phyloP scores from a whole-genome alignment of 2,329 filamentous ascomycete genomes.

The Graphium sp. region DNA sequence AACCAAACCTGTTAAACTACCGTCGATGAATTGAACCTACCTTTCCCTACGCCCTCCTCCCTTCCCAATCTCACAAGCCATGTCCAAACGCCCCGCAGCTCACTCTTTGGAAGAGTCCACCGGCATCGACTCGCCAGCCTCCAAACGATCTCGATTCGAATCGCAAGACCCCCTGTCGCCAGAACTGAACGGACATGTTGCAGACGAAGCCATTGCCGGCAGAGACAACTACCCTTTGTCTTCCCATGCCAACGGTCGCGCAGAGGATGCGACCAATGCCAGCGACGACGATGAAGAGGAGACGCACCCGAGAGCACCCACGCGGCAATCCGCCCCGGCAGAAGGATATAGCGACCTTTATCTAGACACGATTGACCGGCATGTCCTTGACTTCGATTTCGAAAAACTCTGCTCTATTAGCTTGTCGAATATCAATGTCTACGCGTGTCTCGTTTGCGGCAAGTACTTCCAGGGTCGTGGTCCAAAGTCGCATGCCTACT shows the following conservation, averaged over 20 bases:
- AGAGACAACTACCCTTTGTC: conserved; percentile 8
- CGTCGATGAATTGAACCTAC: no score
- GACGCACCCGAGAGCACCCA: conserved; percentile 22
- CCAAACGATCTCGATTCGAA: conserved; percentile 36
- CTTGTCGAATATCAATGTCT: conserved; percentile 95
- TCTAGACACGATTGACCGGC: conserved; percentile 89
- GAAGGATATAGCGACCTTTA: conserved; percentile 92
- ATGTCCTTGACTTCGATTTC: conserved; percentile 93
- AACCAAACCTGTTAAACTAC: no score
- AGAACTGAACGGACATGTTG: conserved; percentile 14
- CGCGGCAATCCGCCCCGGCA: conserved; percentile 60
- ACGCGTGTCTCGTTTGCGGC: conserved; percentile 93
- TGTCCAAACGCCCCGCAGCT: conserved; percentile 37
- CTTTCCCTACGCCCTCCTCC: no score
- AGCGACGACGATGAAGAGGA: conserved; percentile 23
- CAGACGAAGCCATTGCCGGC: conserved; percentile 7
- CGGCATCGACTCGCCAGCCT: conserved; percentile 37
- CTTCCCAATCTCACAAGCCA: neutral
- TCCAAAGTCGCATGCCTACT: conserved; percentile 90
- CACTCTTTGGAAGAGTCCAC: conserved; percentile 41
- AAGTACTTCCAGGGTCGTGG: conserved; percentile 93
- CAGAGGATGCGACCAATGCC: conserved; percentile 17
- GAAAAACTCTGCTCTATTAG: conserved; percentile 96
- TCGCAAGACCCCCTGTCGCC: conserved; percentile 11
- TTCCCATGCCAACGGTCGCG: conserved; percentile 9